Evolutionary conservation across 768 basidiomycete species (phyloP).

Genomic region (Cystofilobasidium bisporidii): DNA sequence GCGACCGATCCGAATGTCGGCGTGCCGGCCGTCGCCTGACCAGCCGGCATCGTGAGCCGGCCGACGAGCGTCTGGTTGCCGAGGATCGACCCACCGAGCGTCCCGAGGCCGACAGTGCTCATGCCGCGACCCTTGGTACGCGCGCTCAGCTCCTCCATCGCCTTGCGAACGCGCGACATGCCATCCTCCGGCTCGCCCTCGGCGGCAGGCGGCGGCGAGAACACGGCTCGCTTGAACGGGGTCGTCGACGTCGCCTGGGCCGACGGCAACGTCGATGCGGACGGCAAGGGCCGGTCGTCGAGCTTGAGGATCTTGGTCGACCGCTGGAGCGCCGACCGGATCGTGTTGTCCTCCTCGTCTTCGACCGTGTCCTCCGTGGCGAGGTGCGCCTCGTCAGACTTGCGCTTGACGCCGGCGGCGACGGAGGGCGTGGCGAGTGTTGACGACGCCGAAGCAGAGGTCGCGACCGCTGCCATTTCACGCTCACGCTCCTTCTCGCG

Average conservation of each 20-base stretch:
- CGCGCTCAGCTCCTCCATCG: conserved; percentile 5
- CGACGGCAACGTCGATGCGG: neutral
- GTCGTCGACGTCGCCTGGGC: neutral
- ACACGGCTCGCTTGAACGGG: neutral
- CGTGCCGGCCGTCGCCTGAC: neutral
- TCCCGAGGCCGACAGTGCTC: neutral
- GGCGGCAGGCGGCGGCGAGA: neutral
- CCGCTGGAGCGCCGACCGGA: neutral
- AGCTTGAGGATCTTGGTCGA: neutral
- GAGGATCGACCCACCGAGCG: neutral
- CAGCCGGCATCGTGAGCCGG: neutral
- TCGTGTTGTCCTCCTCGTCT: neutral
- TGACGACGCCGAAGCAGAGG: neutral
- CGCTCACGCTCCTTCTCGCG: conserved; percentile 1
- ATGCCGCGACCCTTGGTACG: conserved; percentile 1
- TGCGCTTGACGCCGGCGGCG: neutral
- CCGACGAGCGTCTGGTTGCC: conserved; percentile 1
- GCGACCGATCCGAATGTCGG: neutral
- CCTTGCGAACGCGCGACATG: neutral
- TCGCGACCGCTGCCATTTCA: neutral
- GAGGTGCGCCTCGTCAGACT: neutral
- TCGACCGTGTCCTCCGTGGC: neutral
- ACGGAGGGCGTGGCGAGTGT: neutral
- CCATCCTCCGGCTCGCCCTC: neutral
- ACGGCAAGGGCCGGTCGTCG: neutral